Base-by-base conservation (phyloP, 1,284 basidiomycete species). In the Boletus semigastroideus region DNA sequence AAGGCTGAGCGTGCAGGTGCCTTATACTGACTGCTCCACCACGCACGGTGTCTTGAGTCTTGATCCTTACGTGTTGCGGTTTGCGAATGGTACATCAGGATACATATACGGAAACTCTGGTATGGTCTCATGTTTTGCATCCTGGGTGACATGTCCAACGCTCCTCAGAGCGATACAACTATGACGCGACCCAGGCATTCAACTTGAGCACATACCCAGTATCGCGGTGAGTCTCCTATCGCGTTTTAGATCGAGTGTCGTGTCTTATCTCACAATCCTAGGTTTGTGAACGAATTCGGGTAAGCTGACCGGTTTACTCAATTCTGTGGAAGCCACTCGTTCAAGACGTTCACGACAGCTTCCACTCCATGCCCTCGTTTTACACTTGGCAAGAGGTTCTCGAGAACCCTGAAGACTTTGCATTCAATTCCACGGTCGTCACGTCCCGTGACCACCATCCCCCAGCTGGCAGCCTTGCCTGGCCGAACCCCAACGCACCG, bases 291-390 rank as follows among this genome's bases (percentile, higher is more conserved):
- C 55, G 83, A 86, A 59, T 85, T 85, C 56, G 79, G 80, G 77
- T 78, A 56, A 49, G 72, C 37, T 33, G n/a, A n/a, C 27, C 12
- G 3, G 22, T 38, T 31, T 34, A 8, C 16, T 1, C 10, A 40
- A 5, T 28, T 19, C n/a, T 10, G 11, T 25, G 10, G 28, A 12
- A 19, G 14, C 20, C 16, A 20, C 16, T n/a, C 13, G 2, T 43
- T 43, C 4, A 13, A 52, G 14, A 2, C 14, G 5, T n/a, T 37
- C 19, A 1, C 16, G 36, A 10, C 25, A 82, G 82, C 17, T 84
- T 83, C 68, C 83, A 83, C 60, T 83, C 82, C 0, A 79, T 84
- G 75, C 82, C 83, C 0, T 84, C 80, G 0, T 80, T 85, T 65
- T 81, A 81, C 57, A 78, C 74, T 48, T 83, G 82, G 78, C 76